Base-by-base conservation (phyloP, 345 rosid genomes). In the Eucalyptus erythrocorys region DNA sequence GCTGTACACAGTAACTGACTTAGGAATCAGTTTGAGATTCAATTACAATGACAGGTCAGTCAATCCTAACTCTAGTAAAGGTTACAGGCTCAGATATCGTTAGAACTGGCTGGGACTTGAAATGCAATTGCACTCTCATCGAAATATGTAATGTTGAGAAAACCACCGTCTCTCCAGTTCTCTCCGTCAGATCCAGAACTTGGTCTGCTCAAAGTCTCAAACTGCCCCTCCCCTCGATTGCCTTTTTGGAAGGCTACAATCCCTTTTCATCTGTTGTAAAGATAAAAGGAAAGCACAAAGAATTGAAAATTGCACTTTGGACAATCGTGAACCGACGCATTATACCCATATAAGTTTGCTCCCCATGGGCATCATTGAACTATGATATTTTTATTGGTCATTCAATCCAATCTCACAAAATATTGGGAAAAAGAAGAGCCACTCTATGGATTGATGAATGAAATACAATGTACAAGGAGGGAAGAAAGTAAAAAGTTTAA, bases 1-100 rank as follows among this genome's bases (percentile, higher is more conserved):
- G 86, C 51, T 66, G 34, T 42, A 87, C 88, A 45, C 32, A 21
- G 87, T 55, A 53, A 55, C 13, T n/a, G 49, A 80, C 15, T 45
- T 15, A 12, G 37, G 49, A 64, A 87, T 87, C 51, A 19, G 57
- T 66, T 22, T 21, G 61, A 47, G 13, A 57, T 66, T 47, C 37
- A 89, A 87, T 86, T 88, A 89, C 91, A 93, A 42, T 42, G 64
- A 57, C 37, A 47, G 89, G 68, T 76, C 43, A 66, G 88, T 55
- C 14, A 45, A 45, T 17, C 37, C 21, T 37, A 37, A 9, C 8
- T 34, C 80, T 68, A 68, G 24, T 68, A 76, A 76, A 37, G 45
- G 82, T 76, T 19, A 37, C 47, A 76, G 82, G 82, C 82, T 76
- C 27, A 76, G 47, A 76, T 13, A 76, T 76, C 12, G 45, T 40